Evolutionary conservation across 805 yeast species (phyloP), one percentile per base, ranked within the genome.

Genomic region (Clavispora carvajalis): DNA sequence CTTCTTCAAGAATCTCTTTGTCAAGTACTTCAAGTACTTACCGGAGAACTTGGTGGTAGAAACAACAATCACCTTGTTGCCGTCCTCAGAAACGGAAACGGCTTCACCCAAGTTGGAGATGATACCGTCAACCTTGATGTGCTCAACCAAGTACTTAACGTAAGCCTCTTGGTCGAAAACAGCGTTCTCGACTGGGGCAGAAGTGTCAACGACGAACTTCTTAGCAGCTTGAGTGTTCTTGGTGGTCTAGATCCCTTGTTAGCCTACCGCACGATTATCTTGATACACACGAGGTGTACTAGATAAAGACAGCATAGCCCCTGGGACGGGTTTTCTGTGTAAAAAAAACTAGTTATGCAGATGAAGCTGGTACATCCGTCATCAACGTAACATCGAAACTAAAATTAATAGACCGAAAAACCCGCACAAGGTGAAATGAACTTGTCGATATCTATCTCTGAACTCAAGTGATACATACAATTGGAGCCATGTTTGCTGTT

Each of bases 1-100:
- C 87, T 93, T 93, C 95, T 91, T 95, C 77, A 93, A 87, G 93
- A 87, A 93, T 82, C 95, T 91, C 89, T 93, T 95, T 67, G 98
- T 87, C 71, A 93, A 80, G 95, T 93, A 93, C 82, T 95, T 93
- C 73, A 91, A 84, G 95, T 93, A 93, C 80, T 95, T 91, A 78
- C 99, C 99, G 59, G 97, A 90, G 93, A 93, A 91, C 78, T 88
- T 84, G 74, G 95, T 74, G 74, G 84, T 81, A 57, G 97, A 77
- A 57, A 89, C 86, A 67, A 93, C 88, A 68, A 86, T 82, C 69
- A 86, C 80, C 77, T 84, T 82, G 79, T 81, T 76, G 67, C 90
- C 95, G 67, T 88, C 93, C 64, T 78, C 74, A 64, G 88, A 74
- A 57, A 91, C 88, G 53, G 90, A 77, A 79, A 93, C 81, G 68